These are phyloP conservation scores for Gossypium stocksii DNA, from an alignment of 345 rosid genomes.

Conservation along the genomic window DNA sequence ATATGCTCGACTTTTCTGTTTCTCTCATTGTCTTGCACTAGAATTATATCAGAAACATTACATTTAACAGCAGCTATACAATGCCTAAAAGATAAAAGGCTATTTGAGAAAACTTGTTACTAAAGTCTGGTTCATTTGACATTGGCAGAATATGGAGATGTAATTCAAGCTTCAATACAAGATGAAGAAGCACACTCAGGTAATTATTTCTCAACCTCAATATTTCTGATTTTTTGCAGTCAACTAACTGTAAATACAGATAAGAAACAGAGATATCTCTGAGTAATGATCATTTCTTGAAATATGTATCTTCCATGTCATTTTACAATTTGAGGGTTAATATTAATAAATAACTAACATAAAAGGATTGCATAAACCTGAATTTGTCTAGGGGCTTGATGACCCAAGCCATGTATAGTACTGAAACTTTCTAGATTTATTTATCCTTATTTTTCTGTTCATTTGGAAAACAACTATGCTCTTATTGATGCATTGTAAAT, in stretches of 20 bases:
- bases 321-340: not conserved
- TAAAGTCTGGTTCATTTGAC: not conserved
- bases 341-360: not conserved
- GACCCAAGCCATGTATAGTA: not conserved
- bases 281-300: not conserved
- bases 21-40: not conserved
- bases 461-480: not conserved
- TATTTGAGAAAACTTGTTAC: not conserved
- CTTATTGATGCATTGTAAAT: not conserved
- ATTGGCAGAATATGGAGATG: not conserved
- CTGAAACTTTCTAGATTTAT: not conserved
- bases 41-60: not conserved
- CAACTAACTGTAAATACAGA: not conserved
- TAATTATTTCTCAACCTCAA: not conserved
- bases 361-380: not conserved
- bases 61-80: not conserved
- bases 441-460: not conserved
- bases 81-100: not conserved
- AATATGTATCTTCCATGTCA: not conserved
- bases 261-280: not conserved
- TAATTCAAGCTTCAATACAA: not conserved
- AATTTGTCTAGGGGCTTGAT: not conserved
- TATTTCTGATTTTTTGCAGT: not conserved
- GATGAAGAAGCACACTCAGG: not conserved
- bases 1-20: not conserved